Conservation (phyloP, 1,284 basidiomycete genomes). For the Ustilago bromivora region DNA sequence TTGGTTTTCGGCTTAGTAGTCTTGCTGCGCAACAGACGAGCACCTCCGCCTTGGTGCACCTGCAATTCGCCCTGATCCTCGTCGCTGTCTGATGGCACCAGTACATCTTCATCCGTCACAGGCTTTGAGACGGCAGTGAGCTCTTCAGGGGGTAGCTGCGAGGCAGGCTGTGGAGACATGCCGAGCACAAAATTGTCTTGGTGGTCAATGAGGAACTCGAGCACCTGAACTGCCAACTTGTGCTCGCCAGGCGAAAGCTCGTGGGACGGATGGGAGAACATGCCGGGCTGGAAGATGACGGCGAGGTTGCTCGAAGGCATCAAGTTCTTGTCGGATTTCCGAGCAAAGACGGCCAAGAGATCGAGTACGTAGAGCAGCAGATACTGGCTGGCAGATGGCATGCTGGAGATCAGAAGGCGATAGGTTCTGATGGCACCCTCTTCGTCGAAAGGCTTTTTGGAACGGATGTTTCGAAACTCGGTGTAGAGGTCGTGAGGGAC, state of each 20-base stretch:
- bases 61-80: slow-evolving; percentile 65
- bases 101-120: slow-evolving; percentile 30
- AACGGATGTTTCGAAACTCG: slow-evolving; percentile 82
- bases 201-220: slow-evolving; percentile 89
- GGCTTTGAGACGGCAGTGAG: slow-evolving; percentile 61
- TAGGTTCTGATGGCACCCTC: slow-evolving; percentile 72
- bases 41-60: slow-evolving; percentile 67
- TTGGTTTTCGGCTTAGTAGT: slow-evolving; percentile 45
- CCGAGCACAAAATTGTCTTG: slow-evolving; percentile 68
- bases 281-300: slow-evolving; percentile 69
- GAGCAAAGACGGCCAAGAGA: slow-evolving; percentile 91
- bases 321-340: slow-evolving; percentile 88
- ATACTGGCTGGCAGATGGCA: slow-evolving; percentile 91
- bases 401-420: slow-evolving; percentile 83
- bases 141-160: slow-evolving; percentile 54
- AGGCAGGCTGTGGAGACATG: slow-evolving; percentile 59
- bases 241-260: slow-evolving; percentile 75
- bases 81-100: slow-evolving; percentile 67
- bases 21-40: slow-evolving; percentile 51
- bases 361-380: slow-evolving; percentile 95
- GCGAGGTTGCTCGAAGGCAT: slow-evolving; percentile 85
- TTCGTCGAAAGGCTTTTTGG: slow-evolving; percentile 56
- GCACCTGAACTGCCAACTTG: slow-evolving; percentile 85
- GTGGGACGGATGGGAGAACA: slow-evolving; percentile 85
- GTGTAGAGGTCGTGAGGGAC: slow-evolving; percentile 89